Evolutionary conservation across 306 rosid genomes (phyloP), one percentile per base, ranked within the genome.

Genomic region (Macrotyloma uniflorum): DNA sequence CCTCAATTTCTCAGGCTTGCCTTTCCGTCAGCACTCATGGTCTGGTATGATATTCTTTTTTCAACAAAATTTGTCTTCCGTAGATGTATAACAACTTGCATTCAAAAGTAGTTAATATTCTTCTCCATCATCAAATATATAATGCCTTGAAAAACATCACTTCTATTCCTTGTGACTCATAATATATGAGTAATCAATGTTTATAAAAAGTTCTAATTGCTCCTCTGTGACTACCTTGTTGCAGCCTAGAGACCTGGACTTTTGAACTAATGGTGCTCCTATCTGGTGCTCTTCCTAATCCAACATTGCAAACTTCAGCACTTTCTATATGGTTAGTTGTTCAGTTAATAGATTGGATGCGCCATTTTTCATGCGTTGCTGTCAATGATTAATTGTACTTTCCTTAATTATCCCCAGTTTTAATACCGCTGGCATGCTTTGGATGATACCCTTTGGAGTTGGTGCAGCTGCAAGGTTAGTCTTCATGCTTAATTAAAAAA

Each of bases 371-470:
- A 26, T 1, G 28, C 28, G 2, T 26, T 26, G 28, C 46, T 81
- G 24, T 65, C 6, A 32, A 35, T 67, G 62, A 32, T 45, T 30
- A 67, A 23, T 1, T 82, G 20, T 18, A 77, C 30, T 82, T 38
- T 55, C 30, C 11, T 53, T 26, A 26, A 36, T 36, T 36, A 59
- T 77, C 36, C 23, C 87, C 58, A 90, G 93, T 75, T 78, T 91
- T 36, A 90, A 77, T 62, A 88, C 93, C 51, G 13, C 72, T 30
- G 77, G 87, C 42, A 67, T 74, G 5, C 76, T 88, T 68, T 91
- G 98, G 93, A 90, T 85, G 93, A 67, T 91, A 75, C 88, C 97
- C 15, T 91, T 82, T 28, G 93, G 96, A 85, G 72, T 90, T n/a
- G 78, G 96, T 82, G 73, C 83, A 42, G 93, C 96, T 46, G 87